Base-by-base conservation (phyloP, 1,284 basidiomycete species). In the Pyrrhoderma noxium region DNA sequence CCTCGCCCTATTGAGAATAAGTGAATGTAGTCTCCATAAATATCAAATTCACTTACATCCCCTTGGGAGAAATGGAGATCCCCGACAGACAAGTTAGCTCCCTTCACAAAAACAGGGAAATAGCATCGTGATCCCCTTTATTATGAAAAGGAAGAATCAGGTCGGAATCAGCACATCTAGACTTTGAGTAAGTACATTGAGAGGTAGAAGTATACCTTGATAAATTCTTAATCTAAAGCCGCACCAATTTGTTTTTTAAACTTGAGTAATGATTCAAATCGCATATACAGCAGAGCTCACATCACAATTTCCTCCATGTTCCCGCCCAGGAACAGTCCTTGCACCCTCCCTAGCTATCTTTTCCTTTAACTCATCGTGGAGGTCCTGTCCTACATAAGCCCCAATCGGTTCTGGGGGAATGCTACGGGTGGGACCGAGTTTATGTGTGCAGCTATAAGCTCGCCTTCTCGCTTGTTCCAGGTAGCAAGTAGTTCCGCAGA, bases 281-380 rank as follows among this genome's bases (percentile, higher is more conserved):
- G n/a, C 47, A 23, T 11, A 14, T 8, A 52, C 23, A 36, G 3
- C 27, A 5, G 5, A 31, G 67, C 76, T 52, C 52, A 82, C 82
- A 67, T 89, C 86, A 59, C 85, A 86, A 58, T 89, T 89, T 21
- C 86, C 85, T n/a, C 86, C 86, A 63, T 89, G 84, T 63, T 88
- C 85, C 21, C 85, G 65, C n/a, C 80, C 83, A 4, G 86, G 86
- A 45, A 87, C 71, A 0, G 87, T 90, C 54, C 87, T 72, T 23
- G 86, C 85, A 14, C 87, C 87, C 58, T 89, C 85, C 31, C 60
- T 62, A 14, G 74, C 72, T 56, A 90, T 80, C 68, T 75, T 82
- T 57, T 74, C 67, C 52, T 65, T 63, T 1, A 83, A 62, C 1
- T 74, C 70, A 1, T 68, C 62, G 11, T 69, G 60, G 5, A 89